Conservation (phyloP, 148 eudicot genomes). For the Rhododendron simsii region DNA sequence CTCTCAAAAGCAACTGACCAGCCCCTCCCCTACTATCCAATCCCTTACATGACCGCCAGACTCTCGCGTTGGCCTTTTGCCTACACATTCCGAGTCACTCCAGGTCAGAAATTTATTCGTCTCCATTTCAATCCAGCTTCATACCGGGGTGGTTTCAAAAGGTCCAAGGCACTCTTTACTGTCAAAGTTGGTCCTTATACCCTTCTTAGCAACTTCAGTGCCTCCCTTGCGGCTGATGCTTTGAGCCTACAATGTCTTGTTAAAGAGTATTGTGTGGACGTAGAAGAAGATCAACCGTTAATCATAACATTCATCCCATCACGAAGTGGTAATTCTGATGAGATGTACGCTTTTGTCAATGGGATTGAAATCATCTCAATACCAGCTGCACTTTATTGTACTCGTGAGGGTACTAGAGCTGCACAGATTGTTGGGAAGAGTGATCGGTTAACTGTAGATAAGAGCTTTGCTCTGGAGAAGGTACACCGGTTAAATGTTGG, state of each 20-base stretch:
- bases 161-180: constrained; percentile 17
- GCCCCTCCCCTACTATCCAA: too few relatives aligned
- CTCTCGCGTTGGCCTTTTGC: too few relatives aligned
- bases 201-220: too few relatives aligned
- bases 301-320: constrained; percentile 27
- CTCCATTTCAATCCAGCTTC: constrained; percentile 20
- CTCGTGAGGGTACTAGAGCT: neutral
- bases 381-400: constrained; percentile 28
- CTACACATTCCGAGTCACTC: too few relatives aligned
- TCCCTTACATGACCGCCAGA: too few relatives aligned
- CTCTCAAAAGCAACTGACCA: too few relatives aligned
- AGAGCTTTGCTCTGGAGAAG: constrained; percentile 29
- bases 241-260: neutral
- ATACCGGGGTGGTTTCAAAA: constrained; percentile 17
- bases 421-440: constrained; percentile 19
- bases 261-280: constrained; percentile 20
- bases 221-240: neutral
- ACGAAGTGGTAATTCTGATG: neutral
- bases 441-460: neutral
- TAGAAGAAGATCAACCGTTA: constrained; percentile 14
- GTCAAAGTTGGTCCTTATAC: constrained; percentile 25
- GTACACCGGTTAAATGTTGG: constrained; percentile 28
- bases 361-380: constrained; percentile 45
- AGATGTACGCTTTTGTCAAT: constrained; percentile 34
- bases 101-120: constrained; percentile 20